Conservation (phyloP, 2,329 filamentous ascomycete species). For the Sclerotinia subarctica region DNA sequence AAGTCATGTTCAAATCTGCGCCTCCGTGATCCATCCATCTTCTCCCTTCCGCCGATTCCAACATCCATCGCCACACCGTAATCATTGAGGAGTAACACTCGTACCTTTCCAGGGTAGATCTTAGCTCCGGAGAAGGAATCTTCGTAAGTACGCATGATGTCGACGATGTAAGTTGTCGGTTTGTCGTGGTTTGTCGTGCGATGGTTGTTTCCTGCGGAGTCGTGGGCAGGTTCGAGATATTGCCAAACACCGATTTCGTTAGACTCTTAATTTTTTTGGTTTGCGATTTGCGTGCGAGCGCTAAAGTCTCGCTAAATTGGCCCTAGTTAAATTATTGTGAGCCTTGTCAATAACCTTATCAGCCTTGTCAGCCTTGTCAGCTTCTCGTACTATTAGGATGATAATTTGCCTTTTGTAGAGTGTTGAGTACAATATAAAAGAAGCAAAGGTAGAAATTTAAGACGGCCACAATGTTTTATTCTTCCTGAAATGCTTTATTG, state of each 20-base stretch:
- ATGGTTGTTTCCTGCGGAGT: conserved; percentile 28
- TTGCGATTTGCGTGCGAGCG: conserved; percentile 11
- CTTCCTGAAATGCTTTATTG: too few species aligned
- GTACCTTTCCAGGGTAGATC: conserved; percentile 79
- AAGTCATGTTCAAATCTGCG: not conserved
- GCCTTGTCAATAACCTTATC: not conserved
- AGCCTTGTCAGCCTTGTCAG: conserved; percentile 9
- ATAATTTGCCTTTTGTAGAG: not conserved
- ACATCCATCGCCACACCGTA: conserved; percentile 26
- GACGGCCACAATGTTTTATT: too few species aligned
- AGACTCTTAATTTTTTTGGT: conserved; percentile 21
- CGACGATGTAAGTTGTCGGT: conserved; percentile 28
- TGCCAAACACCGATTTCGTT: conserved; percentile 23
- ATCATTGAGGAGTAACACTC: conserved; percentile 34
- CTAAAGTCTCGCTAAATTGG: conserved; percentile 22
- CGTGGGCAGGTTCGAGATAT: conserved; percentile 27
- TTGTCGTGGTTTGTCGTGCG: conserved; percentile 30
- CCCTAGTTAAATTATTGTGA: conserved; percentile 2
- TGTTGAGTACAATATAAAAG: not conserved
- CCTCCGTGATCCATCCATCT: conserved; percentile 2
- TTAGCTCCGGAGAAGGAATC: conserved; percentile 74
- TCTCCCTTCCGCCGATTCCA: conserved; percentile 15
- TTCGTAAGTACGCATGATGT: conserved; percentile 55
- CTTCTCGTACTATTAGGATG: not conserved
- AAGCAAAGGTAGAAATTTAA: rapidly evolving